Conservation (phyloP, 78 protist genomes). For the Creolimax fragrantissima region DNA sequence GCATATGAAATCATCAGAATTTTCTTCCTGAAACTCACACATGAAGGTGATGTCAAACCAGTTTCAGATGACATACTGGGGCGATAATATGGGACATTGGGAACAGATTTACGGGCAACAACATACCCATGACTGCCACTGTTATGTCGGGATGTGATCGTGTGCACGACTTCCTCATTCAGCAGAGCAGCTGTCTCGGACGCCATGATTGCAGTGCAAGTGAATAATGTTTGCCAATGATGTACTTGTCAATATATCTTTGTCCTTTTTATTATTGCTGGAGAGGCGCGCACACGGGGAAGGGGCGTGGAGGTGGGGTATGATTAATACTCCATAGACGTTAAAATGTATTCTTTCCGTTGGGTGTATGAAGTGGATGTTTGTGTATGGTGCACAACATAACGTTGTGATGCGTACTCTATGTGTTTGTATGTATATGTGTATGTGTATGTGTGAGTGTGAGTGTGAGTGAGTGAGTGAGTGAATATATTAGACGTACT, state of each 20-base stretch:
- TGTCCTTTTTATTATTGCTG: background rate
- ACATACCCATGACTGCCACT: too few species aligned
- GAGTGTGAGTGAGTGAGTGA: too few species aligned
- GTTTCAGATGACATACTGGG: background rate
- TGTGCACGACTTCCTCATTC: background rate
- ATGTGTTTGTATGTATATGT: background rate
- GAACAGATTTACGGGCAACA: too few species aligned
- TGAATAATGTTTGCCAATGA: too few species aligned
- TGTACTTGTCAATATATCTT: background rate
- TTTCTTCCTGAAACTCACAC: background rate
- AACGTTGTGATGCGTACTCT: background rate
- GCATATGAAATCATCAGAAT: background rate
- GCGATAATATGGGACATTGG: background rate
- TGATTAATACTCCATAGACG: background rate
- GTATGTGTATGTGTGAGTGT: background rate
- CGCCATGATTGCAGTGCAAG: background rate
- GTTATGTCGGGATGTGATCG: background rate
- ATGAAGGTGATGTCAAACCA: background rate
- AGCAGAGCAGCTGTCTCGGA: background rate
- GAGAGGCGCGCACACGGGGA: background rate
- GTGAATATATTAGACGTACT: too few species aligned
- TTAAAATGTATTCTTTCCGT: background rate
- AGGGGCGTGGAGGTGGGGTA: too few species aligned
- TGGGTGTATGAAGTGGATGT: background rate
- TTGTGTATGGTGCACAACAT: background rate